Evolutionary conservation across 257 asterid species (phyloP), one percentile per base, ranked within the genome.

Genomic region (Solanum lignicaule): DNA sequence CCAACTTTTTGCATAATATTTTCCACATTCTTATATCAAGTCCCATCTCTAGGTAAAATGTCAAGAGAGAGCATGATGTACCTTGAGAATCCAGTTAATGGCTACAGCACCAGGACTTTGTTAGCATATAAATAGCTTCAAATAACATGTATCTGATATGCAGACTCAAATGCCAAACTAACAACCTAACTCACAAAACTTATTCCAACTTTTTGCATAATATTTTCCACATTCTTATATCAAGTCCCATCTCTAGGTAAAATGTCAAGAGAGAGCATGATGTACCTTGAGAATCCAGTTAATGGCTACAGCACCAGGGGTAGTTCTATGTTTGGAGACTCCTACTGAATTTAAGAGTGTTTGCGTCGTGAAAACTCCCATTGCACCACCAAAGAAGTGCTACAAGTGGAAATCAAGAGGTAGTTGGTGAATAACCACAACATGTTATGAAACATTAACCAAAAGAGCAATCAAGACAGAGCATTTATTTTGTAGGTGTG

Each of bases 351-450:
- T 88, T 83, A 97, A 92, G 72, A 97, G 98, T 66, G 99, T 92
- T 90, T 96, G 99, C n/a, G 99, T 97, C 7, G 99, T 97, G 88
- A 97, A 97, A 86, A 96, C 99, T 86, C 99, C 95, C 98, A 97
- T 97, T 62, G 99, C 99, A 89, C 99, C 99, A n/a, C 99, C 99
- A 81, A 96, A 96, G 89, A 97, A 96, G 94, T 97, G 98, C 99
- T 97, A 88, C 92, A 90, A 83, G 66, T 39, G 60, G 81, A 86
- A 88, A 89, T 84, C 52, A 91, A 52, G 76, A 36, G 90, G 88
- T 71, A 79, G 66, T 48, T 46, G 69, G 69, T 29, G 21, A 81
- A 81, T 81, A 43, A 81, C 69, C 69, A 29, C 12, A 81, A 62
- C 69, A 29, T 29, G 68, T 18, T 48, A 48, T 20, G 25, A 29